These are phyloP conservation scores for Rubia occidens DNA, from an alignment of 305 asterid genomes.

Conservation along the genomic window DNA sequence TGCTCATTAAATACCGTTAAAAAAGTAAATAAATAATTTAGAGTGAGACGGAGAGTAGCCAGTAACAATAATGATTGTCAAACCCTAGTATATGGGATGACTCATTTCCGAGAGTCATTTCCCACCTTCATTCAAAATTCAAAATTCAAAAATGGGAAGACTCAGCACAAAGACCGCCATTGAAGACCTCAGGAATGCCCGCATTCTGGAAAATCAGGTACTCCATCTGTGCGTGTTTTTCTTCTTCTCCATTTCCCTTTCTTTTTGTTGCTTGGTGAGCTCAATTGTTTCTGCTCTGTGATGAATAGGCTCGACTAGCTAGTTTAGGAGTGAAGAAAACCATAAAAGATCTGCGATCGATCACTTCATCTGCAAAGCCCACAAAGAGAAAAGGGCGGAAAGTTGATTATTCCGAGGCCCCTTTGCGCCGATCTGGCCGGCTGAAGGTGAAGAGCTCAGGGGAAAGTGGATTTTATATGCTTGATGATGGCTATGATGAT, in stretches of 20 bases:
- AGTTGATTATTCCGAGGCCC: slow-evolving; percentile 35
- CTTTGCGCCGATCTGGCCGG: slow-evolving; percentile 52
- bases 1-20: no score
- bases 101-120: not conserved
- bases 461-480: slow-evolving; percentile 23
- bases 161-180: slow-evolving; percentile 41
- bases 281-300: not conserved
- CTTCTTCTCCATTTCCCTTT: not conserved
- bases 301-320: slow-evolving; percentile 50
- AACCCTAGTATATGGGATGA: no score
- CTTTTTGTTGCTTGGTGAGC: not conserved
- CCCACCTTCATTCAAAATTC: not conserved
- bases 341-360: slow-evolving; percentile 39
- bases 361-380: slow-evolving; percentile 37
- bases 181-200: slow-evolving; percentile 56
- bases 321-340: slow-evolving; percentile 52
- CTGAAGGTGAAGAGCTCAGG: slow-evolving; percentile 24
- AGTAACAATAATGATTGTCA: no score
- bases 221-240: no score
- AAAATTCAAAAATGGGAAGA: slow-evolving; percentile 34
- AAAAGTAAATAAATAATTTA: no score
- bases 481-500: slow-evolving; percentile 18
- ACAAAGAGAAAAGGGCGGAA: slow-evolving; percentile 32
- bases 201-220: slow-evolving; percentile 66
- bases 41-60: no score